Evolutionary conservation across 768 basidiomycete genomes (phyloP).

Genomic region (Cystobasidium ongulense): DNA sequence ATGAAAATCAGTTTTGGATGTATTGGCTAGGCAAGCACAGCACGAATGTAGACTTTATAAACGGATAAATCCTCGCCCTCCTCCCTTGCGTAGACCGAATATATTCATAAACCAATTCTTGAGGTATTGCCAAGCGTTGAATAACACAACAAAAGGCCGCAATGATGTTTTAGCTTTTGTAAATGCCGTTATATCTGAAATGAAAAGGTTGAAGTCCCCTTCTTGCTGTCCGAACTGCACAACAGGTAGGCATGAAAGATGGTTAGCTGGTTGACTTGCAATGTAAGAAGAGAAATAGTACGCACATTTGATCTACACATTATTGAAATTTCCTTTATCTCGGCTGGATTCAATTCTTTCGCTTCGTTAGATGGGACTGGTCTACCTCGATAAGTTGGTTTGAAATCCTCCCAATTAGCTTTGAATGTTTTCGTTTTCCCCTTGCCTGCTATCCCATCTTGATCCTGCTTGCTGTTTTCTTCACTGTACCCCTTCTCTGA

Average conservation of each 20-base stretch:
- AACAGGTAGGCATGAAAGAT: background rate
- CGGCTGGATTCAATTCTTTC: conserved; percentile 32
- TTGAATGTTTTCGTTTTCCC: background rate
- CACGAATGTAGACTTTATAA: background rate
- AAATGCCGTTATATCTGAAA: conserved; percentile 8
- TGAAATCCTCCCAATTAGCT: conserved; percentile 35
- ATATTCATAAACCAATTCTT: background rate
- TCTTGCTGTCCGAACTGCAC: conserved; percentile 60
- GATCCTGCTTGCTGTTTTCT: background rate
- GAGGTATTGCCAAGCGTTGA: background rate
- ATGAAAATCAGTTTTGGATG: background rate
- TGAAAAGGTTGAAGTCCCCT: conserved; percentile 48
- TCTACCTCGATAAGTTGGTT: conserved; percentile 35
- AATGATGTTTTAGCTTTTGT: background rate
- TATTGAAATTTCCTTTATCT: conserved; percentile 39
- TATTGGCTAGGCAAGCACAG: background rate
- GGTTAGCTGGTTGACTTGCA: background rate
- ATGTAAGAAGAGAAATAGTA: too few species aligned
- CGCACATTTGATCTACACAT: conserved; percentile 41
- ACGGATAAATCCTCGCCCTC: background rate
- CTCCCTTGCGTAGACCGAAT: background rate
- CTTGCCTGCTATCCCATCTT: background rate
- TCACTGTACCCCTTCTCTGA: background rate
- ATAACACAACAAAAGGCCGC: background rate
- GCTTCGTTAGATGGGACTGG: conserved; percentile 33